Conservation (phyloP, 768 basidiomycete species). For the Rhodotorula graminis region DNA sequence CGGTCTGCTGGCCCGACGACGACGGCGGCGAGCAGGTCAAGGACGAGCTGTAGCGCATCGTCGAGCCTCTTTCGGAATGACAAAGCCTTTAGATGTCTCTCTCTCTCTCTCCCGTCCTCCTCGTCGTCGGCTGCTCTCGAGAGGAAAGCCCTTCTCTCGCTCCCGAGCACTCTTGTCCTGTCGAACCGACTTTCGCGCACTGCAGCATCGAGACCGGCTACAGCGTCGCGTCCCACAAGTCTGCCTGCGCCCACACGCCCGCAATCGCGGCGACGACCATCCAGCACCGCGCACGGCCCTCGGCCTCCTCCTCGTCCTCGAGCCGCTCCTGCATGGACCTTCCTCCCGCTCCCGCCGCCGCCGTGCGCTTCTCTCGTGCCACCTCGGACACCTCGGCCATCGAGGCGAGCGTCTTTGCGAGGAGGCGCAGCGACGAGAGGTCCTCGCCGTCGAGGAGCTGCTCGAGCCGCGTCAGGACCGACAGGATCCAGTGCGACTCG, state of each 20-base stretch:
- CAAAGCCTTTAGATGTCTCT: no score
- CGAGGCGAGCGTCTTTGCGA: slow-evolving; percentile 65
- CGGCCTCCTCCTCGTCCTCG: slow-evolving; percentile 42
- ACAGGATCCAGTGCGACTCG: slow-evolving; percentile 62
- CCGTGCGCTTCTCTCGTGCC: background rate
- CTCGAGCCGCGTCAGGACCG: slow-evolving; percentile 65
- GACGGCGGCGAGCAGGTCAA: background rate
- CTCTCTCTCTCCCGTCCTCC: no score
- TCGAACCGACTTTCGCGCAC: no score
- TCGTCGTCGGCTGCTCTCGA: no score
- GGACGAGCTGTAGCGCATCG: slow-evolving; percentile 22
- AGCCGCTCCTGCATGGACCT: slow-evolving; percentile 46
- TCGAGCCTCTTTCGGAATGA: background rate
- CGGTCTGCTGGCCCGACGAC: slow-evolving; percentile 23
- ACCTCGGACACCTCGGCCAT: slow-evolving; percentile 50
- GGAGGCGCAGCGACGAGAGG: slow-evolving; percentile 66
- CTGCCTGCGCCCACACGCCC: slow-evolving; percentile 70
- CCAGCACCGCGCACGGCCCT: slow-evolving; percentile 58
- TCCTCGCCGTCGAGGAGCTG: slow-evolving; percentile 68
- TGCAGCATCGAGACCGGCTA: background rate
- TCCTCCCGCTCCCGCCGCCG: background rate
- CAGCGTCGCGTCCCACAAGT: slow-evolving; percentile 57
- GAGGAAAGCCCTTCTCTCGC: no score
- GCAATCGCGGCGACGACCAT: slow-evolving; percentile 63
- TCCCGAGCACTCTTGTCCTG: no score